Conservation (phyloP, 2,329 filamentous ascomycete genomes). For the Colletotrichum camelliae region DNA sequence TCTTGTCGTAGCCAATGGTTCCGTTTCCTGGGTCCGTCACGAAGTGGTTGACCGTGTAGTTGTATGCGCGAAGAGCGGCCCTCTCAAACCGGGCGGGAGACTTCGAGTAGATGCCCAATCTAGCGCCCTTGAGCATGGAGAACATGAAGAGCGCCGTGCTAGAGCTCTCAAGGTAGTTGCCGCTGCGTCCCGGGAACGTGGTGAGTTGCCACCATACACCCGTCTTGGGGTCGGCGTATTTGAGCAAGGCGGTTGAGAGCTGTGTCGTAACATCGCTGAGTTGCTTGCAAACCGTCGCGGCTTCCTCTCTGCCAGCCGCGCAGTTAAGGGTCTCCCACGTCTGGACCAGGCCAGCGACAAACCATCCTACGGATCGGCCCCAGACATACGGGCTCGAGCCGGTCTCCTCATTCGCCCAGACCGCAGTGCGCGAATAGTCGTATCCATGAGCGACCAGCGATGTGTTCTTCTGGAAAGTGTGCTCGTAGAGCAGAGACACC, state of each 20-base stretch:
- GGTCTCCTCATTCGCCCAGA: slow-evolving; percentile 19
- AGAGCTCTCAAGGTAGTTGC: slow-evolving; percentile 25
- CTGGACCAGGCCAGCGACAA: slow-evolving; percentile 21
- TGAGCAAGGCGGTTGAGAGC: not conserved
- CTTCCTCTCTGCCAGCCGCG: not conserved
- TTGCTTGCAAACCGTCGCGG: not conserved
- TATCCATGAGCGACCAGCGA: slow-evolving; percentile 22
- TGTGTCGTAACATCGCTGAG: not conserved
- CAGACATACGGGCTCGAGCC: slow-evolving; percentile 24
- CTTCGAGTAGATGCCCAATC: not conserved
- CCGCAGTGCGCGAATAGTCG: slow-evolving; percentile 18
- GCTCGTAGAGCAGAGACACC: slow-evolving; percentile 19
- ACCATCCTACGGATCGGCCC: slow-evolving; percentile 23
- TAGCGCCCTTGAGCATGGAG: slow-evolving; percentile 10
- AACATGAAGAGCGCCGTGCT: slow-evolving; percentile 21
- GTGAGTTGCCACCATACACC: slow-evolving; percentile 23
- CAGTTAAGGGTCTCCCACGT: slow-evolving; percentile 18
- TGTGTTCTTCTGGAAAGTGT: slow-evolving; percentile 13
- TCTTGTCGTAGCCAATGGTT: slow-evolving; percentile 36
- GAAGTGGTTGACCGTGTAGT: slow-evolving; percentile 11
- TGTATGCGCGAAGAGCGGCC: slow-evolving; percentile 15
- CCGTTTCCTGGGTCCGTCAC: slow-evolving; percentile 6
- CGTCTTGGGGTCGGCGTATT: slow-evolving; percentile 6
- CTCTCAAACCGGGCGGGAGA: not conserved
- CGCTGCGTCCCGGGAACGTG: slow-evolving; percentile 7